phyloP scores from a whole-genome alignment of 306 rosid species.

The Glycine tomentella region DNA sequence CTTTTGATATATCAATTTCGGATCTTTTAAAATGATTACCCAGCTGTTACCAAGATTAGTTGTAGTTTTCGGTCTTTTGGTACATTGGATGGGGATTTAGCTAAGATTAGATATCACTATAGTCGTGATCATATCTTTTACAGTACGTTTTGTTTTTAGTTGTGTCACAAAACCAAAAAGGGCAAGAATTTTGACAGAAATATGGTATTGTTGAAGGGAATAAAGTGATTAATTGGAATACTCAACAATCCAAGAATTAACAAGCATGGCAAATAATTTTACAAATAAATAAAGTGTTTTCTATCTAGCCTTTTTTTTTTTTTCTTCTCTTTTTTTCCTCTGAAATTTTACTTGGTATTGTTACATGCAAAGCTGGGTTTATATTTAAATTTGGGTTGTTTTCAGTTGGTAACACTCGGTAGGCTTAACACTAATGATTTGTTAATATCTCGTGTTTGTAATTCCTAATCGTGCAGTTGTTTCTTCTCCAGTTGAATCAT shows the following conservation, averaged over 20 bases:
- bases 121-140: no score
- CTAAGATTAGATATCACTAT: not conserved
- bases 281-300: not conserved
- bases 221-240: not conserved
- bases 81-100: slow-evolving; percentile 21
- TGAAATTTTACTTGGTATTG: not conserved
- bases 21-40: not conserved
- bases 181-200: not conserved
- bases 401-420: not conserved
- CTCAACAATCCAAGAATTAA: slow-evolving; percentile 11
- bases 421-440: slow-evolving; percentile 13
- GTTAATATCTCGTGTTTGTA: not conserved
- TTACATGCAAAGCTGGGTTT: not conserved
- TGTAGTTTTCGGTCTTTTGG: not conserved
- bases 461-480: no score
- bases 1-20: not conserved
- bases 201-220: not conserved
- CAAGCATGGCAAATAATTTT: slow-evolving; percentile 8
- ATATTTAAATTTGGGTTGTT: slow-evolving; percentile 12
- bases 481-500: no score
- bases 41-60: slow-evolving; percentile 16
- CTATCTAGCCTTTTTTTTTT: slow-evolving; percentile 7
- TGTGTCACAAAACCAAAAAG: not conserved
- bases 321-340: not conserved
- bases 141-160: not conserved